Percentiles rank a stretch among this genome's conserved stretches.
Evolutionary conservation across 2,329 filamentous ascomycete species (phyloP).

Genomic region (Seiridium unicorne): DNA sequence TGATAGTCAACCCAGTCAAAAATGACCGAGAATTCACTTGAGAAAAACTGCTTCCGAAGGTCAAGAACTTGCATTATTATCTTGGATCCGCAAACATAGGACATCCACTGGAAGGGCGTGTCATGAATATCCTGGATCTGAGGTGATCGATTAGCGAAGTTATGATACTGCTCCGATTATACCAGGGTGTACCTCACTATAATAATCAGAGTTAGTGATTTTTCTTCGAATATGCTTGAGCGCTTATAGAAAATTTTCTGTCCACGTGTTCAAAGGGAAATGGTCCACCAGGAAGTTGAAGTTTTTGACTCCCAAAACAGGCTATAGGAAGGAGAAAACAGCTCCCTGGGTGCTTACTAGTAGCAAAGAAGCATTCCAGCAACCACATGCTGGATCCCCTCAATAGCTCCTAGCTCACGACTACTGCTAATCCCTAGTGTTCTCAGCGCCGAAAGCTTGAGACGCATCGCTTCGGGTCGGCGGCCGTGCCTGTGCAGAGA

Average conservation of each 20-base stretch:
- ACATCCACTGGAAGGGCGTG: not conserved
- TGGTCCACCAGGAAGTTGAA: no score
- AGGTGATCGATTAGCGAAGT: not conserved
- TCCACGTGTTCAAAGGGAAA: no score
- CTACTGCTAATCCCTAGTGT: not conserved
- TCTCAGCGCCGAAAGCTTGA: not conserved
- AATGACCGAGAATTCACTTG: not conserved
- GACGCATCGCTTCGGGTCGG: not conserved
- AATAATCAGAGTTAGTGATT: no score
- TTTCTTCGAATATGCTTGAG: no score
- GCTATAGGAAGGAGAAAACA: no score
- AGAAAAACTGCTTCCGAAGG: not conserved
- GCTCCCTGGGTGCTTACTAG: not conserved
- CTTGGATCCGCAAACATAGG: not conserved
- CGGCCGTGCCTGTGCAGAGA: not conserved
- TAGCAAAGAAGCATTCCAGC: not conserved
- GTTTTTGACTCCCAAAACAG: no score
- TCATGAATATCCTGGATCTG: not conserved
- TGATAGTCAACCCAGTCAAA: constrained; percentile 2
- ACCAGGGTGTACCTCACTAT: no score
- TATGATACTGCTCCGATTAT: no score
- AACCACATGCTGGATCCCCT: not conserved
- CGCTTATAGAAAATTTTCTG: no score
- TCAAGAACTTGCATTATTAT: not conserved
- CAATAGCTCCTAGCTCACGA: not conserved